A percentile compares a stretch with the other conserved stretches of the same genome.
Evolutionary conservation across 129 eudicot species (phyloP).

Genomic region (Artemisia annua): DNA sequence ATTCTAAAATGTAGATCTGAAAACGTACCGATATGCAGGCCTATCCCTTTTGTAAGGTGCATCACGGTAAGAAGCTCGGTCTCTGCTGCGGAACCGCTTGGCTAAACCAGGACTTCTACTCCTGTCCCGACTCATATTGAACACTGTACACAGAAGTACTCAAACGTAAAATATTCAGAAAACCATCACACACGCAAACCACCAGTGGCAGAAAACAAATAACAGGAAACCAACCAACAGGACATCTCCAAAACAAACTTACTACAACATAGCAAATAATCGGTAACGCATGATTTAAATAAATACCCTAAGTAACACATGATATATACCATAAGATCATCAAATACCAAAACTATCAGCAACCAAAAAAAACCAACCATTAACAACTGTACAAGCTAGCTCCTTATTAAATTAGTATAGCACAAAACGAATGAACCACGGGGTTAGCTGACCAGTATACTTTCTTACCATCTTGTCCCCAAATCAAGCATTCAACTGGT

Average conservation of each 20-base stretch:
- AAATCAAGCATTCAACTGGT: too few species aligned
- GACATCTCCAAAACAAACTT: slow-evolving; percentile 2
- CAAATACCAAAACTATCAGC: slow-evolving; percentile 5
- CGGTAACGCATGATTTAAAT: neutral
- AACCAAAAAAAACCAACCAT: neutral
- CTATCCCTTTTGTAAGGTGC: slow-evolving; percentile 67
- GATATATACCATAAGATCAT: neutral
- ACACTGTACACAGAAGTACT: slow-evolving; percentile 9
- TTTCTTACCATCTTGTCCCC: too few species aligned
- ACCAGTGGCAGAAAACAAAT: slow-evolving; percentile 1
- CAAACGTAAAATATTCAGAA: neutral
- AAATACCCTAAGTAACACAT: neutral
- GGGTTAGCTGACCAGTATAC: too few species aligned
- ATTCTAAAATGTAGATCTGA: neutral
- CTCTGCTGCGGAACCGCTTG: slow-evolving; percentile 54
- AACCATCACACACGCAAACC: neutral
- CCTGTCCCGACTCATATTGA: slow-evolving; percentile 51
- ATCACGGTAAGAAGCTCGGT: slow-evolving; percentile 57
- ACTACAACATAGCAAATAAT: slow-evolving; percentile 10
- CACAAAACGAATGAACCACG: neutral
- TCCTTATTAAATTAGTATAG: neutral
- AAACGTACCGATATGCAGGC: slow-evolving; percentile 41
- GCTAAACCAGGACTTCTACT: slow-evolving; percentile 53
- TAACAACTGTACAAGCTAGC: neutral
- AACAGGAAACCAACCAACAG: slow-evolving; percentile 9